A percentile compares a stretch with the other conserved stretches of the same genome.
These are phyloP conservation scores for Voacanga thouarsii DNA, from an alignment of 257 asterid species.

Conservation along the genomic window DNA sequence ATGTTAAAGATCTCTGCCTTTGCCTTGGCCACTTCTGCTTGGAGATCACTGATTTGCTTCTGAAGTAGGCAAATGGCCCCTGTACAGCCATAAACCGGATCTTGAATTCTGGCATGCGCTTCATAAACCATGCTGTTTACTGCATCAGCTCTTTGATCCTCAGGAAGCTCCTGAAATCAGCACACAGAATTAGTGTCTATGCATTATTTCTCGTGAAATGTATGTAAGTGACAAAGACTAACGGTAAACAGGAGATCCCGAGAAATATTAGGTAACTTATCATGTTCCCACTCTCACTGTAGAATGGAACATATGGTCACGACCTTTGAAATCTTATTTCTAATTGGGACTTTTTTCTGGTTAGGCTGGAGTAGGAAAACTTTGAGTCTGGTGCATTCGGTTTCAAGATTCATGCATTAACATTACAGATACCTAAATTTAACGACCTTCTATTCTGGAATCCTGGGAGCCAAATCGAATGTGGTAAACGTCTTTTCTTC, in stretches of 20 bases:
- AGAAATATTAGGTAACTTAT: too few species aligned
- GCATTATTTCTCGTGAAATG: too few species aligned
- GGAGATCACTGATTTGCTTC: constrained; percentile 22
- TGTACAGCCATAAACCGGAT: constrained; percentile 35
- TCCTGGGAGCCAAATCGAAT: not conserved
- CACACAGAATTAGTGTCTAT: not conserved
- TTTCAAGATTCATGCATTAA: not conserved
- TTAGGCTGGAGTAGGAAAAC: too few species aligned
- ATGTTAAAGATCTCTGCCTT: constrained; percentile 29
- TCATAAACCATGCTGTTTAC: constrained; percentile 34
- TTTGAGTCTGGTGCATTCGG: too few species aligned
- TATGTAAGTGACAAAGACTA: too few species aligned
- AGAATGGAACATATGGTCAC: too few species aligned
- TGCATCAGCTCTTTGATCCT: constrained; percentile 28
- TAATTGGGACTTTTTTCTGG: too few species aligned
- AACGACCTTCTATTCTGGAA: not conserved
- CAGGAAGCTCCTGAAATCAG: constrained; percentile 25
- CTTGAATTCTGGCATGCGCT: constrained; percentile 29
- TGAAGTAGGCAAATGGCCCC: constrained; percentile 25
- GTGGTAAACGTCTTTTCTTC: too few species aligned
- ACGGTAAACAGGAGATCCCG: too few species aligned
- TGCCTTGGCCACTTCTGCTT: constrained; percentile 29
- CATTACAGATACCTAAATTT: not conserved
- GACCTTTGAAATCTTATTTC: too few species aligned
- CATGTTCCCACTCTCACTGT: too few species aligned